Conservation (phyloP, 202 grass and related monocot genomes). For the Schoenoplectus tabernaemontani region DNA sequence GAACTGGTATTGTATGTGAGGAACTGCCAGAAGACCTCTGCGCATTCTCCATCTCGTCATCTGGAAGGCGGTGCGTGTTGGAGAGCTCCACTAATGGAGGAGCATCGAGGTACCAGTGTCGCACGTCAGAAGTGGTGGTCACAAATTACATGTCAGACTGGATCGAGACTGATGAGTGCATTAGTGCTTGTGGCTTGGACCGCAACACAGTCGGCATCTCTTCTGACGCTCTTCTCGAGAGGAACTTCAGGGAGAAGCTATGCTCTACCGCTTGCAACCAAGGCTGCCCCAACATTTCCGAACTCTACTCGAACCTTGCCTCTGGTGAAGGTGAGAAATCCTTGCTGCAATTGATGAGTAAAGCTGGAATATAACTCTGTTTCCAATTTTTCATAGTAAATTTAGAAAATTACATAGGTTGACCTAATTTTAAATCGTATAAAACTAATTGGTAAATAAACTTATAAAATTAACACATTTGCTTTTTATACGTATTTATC, state of each 20-base stretch:
- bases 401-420: not conserved
- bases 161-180: slow-evolving; percentile 54
- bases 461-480: too few species aligned
- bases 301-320: slow-evolving; percentile 59
- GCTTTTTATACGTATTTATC: not conserved
- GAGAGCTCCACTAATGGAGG: slow-evolving; percentile 25
- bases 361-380: not conserved
- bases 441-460: not conserved
- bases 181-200: slow-evolving; percentile 40
- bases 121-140: slow-evolving; percentile 37
- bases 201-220: slow-evolving; percentile 46
- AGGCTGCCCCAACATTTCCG: slow-evolving; percentile 50
- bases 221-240: slow-evolving; percentile 35
- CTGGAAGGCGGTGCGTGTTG: slow-evolving; percentile 40
- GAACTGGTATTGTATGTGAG: slow-evolving; percentile 37
- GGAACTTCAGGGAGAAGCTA: slow-evolving; percentile 25
- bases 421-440: not conserved
- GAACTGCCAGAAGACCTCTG: slow-evolving; percentile 53
- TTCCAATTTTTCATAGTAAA: not conserved
- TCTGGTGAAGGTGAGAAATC: slow-evolving; percentile 41
- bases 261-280: slow-evolving; percentile 46
- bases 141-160: slow-evolving; percentile 24
- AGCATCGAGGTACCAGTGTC: slow-evolving; percentile 29
- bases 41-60: slow-evolving; percentile 55
- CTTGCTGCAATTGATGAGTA: not conserved